Conservation (phyloP, 1,284 basidiomycete genomes). For the Puccinia novopanici region DNA sequence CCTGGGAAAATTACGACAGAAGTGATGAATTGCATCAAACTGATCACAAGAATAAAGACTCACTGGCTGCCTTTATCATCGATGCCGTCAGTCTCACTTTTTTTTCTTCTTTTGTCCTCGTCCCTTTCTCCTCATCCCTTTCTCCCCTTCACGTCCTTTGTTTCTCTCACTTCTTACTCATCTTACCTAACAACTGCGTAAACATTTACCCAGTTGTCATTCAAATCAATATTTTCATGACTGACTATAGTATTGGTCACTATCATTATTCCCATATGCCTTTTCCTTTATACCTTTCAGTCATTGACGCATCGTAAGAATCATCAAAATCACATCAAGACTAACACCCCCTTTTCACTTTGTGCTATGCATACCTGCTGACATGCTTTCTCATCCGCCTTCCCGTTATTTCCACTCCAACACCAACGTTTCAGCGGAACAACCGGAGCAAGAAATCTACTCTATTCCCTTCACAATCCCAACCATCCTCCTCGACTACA, state of each 20-base stretch:
- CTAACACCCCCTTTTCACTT: not conserved
- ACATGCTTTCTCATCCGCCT: not conserved
- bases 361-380: not conserved
- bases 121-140: not conserved
- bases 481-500: not conserved
- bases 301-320: not conserved
- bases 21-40: not conserved
- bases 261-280: not conserved
- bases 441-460: not conserved
- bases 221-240: not conserved
- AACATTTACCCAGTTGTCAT: not conserved
- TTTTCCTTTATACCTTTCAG: not conserved
- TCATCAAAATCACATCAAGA: not conserved
- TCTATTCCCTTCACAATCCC: not conserved
- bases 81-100: conserved; percentile 31
- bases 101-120: not conserved
- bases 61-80: conserved; percentile 23
- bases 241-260: not conserved
- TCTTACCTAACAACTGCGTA: not conserved
- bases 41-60: conserved; percentile 28
- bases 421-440: not conserved
- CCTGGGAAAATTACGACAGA: conserved; percentile 3
- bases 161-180: not conserved
- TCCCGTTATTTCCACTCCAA: not conserved
- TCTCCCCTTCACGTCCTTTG: not conserved